Evolutionary conservation across 257 asterid species (phyloP).

Genomic region (Petunia axillaris): DNA sequence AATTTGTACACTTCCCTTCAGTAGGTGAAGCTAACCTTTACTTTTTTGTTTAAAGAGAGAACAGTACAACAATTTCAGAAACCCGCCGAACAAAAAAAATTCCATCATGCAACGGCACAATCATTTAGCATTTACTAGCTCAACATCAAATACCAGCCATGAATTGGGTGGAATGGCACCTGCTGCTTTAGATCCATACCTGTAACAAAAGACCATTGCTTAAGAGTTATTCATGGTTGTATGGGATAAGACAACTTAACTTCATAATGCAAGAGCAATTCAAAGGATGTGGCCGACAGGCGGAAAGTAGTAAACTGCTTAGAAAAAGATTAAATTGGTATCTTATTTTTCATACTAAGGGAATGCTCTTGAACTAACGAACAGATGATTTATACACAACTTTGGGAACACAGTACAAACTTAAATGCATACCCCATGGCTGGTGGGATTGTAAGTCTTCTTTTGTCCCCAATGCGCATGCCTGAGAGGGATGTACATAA

Average conservation of each 20-base stretch:
- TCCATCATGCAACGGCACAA: not conserved
- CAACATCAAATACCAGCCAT: conserved; percentile 90
- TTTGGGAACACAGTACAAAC: not conserved
- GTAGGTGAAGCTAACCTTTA: not conserved
- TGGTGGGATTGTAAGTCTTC: conserved; percentile 94
- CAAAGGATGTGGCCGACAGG: not conserved
- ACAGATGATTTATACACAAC: not conserved
- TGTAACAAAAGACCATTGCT: conserved; percentile 39
- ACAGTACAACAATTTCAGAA: not conserved
- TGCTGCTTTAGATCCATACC: conserved; percentile 78
- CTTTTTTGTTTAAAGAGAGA: not conserved
- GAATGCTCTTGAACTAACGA: not conserved
- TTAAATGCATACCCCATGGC: conserved; percentile 81
- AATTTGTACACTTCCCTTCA: not conserved
- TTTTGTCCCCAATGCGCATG: conserved; percentile 93
- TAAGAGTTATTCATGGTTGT: not conserved
- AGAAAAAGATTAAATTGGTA: not conserved
- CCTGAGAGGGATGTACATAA: conserved; percentile 51
- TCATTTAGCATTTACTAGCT: conserved; percentile 70
- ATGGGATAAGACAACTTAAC: not conserved
- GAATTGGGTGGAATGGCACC: conserved; percentile 78
- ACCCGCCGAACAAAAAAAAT: not conserved
- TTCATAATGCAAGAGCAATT: not conserved
- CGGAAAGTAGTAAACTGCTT: not conserved
- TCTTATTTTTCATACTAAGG: not conserved